Percentiles rank a stretch among this genome's conserved stretches.
Evolutionary conservation across 2,329 filamentous ascomycete genomes (phyloP).

Genomic region (Colletotrichum cereale): DNA sequence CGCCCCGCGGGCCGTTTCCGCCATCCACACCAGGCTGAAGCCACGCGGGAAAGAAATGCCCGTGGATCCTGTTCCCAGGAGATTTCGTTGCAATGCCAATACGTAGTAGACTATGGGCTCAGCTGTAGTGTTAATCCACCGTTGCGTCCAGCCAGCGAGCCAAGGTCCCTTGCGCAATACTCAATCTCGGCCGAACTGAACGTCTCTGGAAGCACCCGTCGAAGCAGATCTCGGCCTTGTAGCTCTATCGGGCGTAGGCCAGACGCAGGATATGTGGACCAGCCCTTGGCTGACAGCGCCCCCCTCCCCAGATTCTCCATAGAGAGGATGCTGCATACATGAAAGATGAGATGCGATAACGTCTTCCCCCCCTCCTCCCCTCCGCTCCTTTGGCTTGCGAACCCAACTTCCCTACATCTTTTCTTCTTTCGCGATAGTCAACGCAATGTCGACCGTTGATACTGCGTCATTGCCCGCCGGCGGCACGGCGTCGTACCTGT

Average conservation of each 20-base stretch:
- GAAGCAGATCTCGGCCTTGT: slow-evolving; percentile 29
- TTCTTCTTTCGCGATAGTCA: neutral
- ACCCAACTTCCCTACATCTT: neutral
- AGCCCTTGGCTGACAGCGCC: slow-evolving; percentile 1
- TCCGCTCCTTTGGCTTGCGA: slow-evolving; percentile 3
- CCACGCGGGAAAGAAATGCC: neutral
- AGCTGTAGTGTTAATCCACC: neutral
- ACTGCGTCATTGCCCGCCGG: slow-evolving; percentile 12
- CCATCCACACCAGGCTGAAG: neutral
- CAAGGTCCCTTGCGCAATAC: neutral
- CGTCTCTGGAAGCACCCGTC: neutral
- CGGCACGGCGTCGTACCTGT: slow-evolving; percentile 26
- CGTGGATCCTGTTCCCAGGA: neutral
- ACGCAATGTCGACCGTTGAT: slow-evolving; percentile 28
- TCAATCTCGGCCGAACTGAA: neutral
- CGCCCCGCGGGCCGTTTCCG: slow-evolving; percentile 27
- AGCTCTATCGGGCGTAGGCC: slow-evolving; percentile 35
- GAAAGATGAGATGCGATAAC: slow-evolving; percentile 17
- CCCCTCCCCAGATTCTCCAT: slow-evolving; percentile 34
- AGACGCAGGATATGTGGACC: slow-evolving; percentile 27
- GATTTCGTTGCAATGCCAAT: neutral
- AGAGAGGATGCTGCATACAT: slow-evolving; percentile 2
- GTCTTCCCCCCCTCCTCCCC: slow-evolving; percentile 3
- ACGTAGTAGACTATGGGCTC: slow-evolving; percentile 1
- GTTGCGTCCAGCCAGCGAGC: neutral